Base-by-base conservation (phyloP, 331 rosid species). In the Saraca asoca region DNA sequence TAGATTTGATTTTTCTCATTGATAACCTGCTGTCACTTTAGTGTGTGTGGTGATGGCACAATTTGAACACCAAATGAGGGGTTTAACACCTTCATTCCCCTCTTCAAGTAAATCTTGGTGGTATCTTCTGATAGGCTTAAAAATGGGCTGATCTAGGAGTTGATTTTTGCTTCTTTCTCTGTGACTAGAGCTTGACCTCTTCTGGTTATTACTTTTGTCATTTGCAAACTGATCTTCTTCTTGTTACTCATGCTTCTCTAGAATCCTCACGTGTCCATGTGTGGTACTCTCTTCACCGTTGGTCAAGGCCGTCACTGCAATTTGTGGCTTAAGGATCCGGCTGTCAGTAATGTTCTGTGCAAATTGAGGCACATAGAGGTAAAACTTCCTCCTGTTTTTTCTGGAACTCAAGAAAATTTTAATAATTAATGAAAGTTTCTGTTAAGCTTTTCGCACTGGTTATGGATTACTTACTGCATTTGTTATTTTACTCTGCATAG, bases 291-390 rank as follows among this genome's bases (percentile, higher is more conserved):
- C 61, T 87, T 87, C 84, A 82, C 88, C 6, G 91, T 90, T 49
- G 98, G 98, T 71, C 95, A 87, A 85, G 78, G 95, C 59, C 83
- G 77, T 44, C 90, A 74, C 13, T 85, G 98, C 82, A 79, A 87
- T 79, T 84, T 93, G 73, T 58, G 82, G 18, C 82, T 93, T 69
- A 87, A 87, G 70, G 98, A 93, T 68, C 78, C 85, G 39, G 75
- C 85, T 38, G 62, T 80, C 48, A 80, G 95, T 79, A 63, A 67
- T 70, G 76, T 75, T 62, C 74, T 93, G 84, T 93, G 98, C 87
- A 85, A 74, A 74, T 83, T 93, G 88, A 88, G 81, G 83, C 80
- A 74, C 64, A 75, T 79, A 59, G 90, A 93, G 98, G 98, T 90
- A 89, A 43, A 58, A 12, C 42, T 50, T 69, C 42, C 42, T 35